A percentile compares a stretch with the other conserved stretches of the same genome.
Conservation (phyloP, 768 basidiomycete species). For the Suillus ampliporus region DNA sequence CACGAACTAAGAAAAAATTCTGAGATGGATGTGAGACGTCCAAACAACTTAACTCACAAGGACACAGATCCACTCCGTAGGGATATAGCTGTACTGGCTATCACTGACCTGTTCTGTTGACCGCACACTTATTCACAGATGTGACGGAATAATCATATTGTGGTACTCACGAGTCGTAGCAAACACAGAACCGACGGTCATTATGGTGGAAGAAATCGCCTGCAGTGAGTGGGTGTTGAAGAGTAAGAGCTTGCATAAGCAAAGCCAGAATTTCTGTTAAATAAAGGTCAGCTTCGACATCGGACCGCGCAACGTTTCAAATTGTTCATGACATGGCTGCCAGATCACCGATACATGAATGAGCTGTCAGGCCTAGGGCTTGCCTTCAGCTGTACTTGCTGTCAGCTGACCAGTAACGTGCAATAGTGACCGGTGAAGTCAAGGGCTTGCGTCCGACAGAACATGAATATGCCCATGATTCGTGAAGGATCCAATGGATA, state of each 20-base stretch:
- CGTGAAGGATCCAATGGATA: no score
- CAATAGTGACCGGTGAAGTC: no score
- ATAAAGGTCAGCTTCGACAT: background rate
- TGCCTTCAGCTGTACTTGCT: no score
- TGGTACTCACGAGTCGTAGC: background rate
- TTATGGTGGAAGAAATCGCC: background rate
- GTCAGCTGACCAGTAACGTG: background rate
- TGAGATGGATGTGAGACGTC: background rate
- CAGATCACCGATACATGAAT: background rate
- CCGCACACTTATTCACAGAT: background rate
- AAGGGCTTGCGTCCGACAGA: no score
- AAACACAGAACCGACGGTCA: background rate
- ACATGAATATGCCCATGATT: no score
- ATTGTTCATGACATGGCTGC: background rate
- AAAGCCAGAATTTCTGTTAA: background rate
- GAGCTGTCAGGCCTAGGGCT: background rate
- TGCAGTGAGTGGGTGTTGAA: background rate
- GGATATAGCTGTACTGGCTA: slow-evolving; percentile 45
- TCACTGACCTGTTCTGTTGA: background rate
- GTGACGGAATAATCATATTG: background rate
- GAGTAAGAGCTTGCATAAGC: background rate
- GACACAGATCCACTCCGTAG: slow-evolving; percentile 43
- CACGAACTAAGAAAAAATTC: slow-evolving; percentile 32
- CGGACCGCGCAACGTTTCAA: background rate
- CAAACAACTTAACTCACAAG: slow-evolving; percentile 17